These are phyloP conservation scores for Tephrocybe rancida DNA, from an alignment of 768 basidiomycete species.

Conservation along the genomic window DNA sequence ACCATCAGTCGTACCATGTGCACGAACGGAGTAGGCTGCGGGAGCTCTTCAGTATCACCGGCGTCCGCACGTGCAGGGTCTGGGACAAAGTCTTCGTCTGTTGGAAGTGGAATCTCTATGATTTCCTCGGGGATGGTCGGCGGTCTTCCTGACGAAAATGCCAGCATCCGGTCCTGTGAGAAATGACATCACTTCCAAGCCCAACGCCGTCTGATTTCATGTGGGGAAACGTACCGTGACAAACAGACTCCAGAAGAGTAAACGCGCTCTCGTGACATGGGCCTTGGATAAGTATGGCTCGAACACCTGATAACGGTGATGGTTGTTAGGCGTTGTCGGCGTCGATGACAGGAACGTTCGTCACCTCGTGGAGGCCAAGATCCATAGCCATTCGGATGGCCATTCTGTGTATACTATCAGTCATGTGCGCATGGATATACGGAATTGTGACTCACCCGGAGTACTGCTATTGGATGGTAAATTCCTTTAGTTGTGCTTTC, in stretches of 20 bases:
- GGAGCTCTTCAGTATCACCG: constrained; percentile 6
- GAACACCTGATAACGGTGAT: constrained; percentile 8
- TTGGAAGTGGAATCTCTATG: constrained; percentile 19
- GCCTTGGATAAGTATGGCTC: constrained; percentile 12
- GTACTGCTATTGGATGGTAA: constrained; percentile 12
- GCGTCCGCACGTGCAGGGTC: constrained; percentile 9
- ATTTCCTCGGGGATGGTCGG: constrained; percentile 18
- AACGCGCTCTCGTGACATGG: constrained; percentile 14
- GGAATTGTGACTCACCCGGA: constrained; percentile 13
- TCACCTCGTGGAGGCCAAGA: constrained; percentile 16
- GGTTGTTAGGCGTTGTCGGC: neutral
- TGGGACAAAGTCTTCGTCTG: constrained; percentile 16
- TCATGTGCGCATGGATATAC: neutral
- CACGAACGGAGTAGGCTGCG: constrained; percentile 14
- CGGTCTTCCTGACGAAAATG: constrained; percentile 14
- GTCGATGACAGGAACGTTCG: constrained; percentile 4
- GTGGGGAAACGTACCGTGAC: constrained; percentile 12
- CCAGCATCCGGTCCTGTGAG: constrained; percentile 15
- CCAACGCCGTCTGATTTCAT: neutral
- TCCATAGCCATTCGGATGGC: constrained; percentile 21
- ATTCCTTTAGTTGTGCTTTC: neutral
- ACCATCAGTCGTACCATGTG: constrained; percentile 18
- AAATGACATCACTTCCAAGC: neutral
- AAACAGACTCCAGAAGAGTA: constrained; percentile 19
- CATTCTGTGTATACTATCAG: constrained; percentile 12